These are phyloP conservation scores for Apiotrichum domesticum DNA, from an alignment of 1,284 basidiomycete genomes.

Conservation along the genomic window DNA sequence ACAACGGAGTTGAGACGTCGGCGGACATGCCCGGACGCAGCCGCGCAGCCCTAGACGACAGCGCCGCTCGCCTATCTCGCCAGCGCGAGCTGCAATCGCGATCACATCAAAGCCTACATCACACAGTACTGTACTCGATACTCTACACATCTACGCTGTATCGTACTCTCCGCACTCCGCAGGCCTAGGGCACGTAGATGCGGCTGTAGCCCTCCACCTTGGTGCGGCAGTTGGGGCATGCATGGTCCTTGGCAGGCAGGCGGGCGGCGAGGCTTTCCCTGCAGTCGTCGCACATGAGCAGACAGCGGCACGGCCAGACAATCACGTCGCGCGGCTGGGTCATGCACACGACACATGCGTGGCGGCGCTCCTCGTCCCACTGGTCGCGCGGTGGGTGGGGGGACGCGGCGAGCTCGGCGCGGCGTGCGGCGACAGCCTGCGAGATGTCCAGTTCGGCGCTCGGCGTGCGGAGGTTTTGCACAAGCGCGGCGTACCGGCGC, in stretches of 20 bases:
- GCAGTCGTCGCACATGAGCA: constrained; percentile 44
- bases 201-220: constrained; percentile 41
- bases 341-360: constrained; percentile 43
- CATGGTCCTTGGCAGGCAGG: constrained; percentile 37
- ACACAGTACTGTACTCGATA: too few relatives aligned
- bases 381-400: constrained; percentile 17
- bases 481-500: constrained; percentile 33
- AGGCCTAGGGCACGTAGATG: constrained; percentile 31
- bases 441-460: constrained; percentile 4
- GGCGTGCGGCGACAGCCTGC: constrained; percentile 18
- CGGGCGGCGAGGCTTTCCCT: constrained; percentile 41
- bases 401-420: constrained; percentile 10
- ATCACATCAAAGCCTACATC: too few relatives aligned
- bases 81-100: too few relatives aligned
- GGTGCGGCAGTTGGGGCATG: constrained; percentile 35
- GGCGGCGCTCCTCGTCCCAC: constrained; percentile 39
- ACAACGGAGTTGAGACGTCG: too few relatives aligned
- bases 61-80: too few relatives aligned
- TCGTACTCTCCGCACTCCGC: too few relatives aligned
- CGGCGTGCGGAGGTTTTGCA: constrained; percentile 5
- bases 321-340: constrained; percentile 41
- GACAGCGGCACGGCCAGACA: constrained; percentile 43
- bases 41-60: too few relatives aligned
- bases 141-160: too few relatives aligned
- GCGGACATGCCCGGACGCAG: too few relatives aligned